Evolutionary conservation across 208 protist genomes (phyloP).

Genomic region (Leishmania guyanensis): DNA sequence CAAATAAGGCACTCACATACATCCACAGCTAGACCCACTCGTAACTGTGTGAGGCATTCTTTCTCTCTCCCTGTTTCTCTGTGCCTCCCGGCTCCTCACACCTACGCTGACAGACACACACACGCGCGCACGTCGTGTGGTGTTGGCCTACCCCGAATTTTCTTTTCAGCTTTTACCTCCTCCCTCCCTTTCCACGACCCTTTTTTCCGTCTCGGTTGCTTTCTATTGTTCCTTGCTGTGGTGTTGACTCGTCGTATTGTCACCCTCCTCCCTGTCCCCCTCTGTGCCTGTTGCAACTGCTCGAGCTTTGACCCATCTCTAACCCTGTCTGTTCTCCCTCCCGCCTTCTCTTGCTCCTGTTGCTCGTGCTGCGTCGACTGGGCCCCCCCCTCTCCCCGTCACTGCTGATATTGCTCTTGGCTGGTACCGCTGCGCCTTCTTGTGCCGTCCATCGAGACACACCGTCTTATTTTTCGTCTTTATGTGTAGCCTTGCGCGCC

Average conservation of each 20-base stretch:
- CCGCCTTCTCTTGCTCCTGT: neutral
- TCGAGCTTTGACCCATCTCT: neutral
- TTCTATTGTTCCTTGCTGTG: neutral
- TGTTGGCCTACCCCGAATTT: neutral
- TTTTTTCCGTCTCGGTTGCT: neutral
- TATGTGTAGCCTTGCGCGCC: neutral
- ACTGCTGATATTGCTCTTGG: neutral
- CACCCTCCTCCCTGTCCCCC: slow-evolving; percentile 9
- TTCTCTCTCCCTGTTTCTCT: slow-evolving; percentile 12
- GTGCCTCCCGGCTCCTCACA: neutral
- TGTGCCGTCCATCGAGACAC: neutral
- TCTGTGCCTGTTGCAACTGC: neutral
- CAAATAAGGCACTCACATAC: neutral
- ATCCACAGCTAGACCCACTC: neutral
- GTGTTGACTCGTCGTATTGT: neutral
- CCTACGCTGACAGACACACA: neutral
- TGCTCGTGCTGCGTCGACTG: neutral
- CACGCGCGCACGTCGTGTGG: neutral
- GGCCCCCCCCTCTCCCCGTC: neutral
- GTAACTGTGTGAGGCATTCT: slow-evolving; percentile 1
- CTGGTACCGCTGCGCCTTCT: neutral
- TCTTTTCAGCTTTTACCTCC: slow-evolving; percentile 9
- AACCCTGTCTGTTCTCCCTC: neutral
- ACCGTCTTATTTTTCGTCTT: neutral
- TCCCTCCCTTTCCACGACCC: neutral